Evolutionary conservation across 1,139 yeast species (phyloP).

Genomic region (Geotrichum aggregatum): DNA sequence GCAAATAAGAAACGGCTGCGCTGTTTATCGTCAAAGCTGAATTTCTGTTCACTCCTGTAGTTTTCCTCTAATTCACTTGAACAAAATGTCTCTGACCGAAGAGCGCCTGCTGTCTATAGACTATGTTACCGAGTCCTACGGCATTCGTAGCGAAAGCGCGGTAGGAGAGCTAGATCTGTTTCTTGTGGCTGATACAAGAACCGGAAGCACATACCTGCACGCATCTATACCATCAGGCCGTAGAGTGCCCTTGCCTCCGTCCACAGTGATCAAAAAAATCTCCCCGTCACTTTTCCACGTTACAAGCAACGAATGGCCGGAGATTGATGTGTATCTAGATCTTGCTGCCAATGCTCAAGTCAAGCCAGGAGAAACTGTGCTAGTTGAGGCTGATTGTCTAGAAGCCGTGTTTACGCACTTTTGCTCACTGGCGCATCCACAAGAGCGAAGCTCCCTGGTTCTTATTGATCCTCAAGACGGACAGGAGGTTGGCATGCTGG

Average conservation of each 20-base stretch:
- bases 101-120: constrained; percentile 11
- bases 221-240: constrained; percentile 15
- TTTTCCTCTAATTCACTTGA: not conserved
- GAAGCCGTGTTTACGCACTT: constrained; percentile 18
- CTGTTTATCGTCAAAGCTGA: no score
- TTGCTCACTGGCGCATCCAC: constrained; percentile 4
- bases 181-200: not conserved
- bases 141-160: not conserved
- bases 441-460: constrained; percentile 5
- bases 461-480: constrained; percentile 15
- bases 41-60: no score
- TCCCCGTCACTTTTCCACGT: constrained; percentile 3
- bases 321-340: not conserved
- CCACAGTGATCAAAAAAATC: constrained; percentile 8
- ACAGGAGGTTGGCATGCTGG: constrained; percentile 11
- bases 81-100: constrained; percentile 1
- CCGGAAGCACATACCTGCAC: not conserved
- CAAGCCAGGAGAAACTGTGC: not conserved
- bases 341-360: not conserved
- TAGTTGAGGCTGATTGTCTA: constrained; percentile 9
- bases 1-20: no score
- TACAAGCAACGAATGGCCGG: not conserved
- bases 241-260: constrained; percentile 12
- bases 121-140: constrained; percentile 17
- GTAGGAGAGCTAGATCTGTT: constrained; percentile 8